Percentiles rank a stretch among this genome's conserved stretches.
phyloP scores from a whole-genome alignment of 257 asterid species.

The Rehmannia glutinosa region DNA sequence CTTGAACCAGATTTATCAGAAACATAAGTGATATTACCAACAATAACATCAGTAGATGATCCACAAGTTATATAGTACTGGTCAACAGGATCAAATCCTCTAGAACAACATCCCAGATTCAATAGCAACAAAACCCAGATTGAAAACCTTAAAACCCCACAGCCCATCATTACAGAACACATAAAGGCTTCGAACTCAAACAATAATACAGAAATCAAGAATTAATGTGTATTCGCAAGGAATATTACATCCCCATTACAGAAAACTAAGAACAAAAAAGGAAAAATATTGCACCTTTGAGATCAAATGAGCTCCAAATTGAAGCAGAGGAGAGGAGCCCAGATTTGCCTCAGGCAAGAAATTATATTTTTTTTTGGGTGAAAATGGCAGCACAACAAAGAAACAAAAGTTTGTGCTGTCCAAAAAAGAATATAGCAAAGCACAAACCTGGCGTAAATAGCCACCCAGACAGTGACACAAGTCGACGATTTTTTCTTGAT shows the following conservation, averaged over 20 bases:
- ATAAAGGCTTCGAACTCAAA: conserved; percentile 9
- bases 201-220: conserved; percentile 15
- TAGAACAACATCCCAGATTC: conserved; percentile 27
- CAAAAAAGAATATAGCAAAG: conserved; percentile 30
- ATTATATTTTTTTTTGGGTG: conserved; percentile 3
- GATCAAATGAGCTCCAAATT: conserved; percentile 29
- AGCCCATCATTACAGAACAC: conserved; percentile 28
- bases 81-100: conserved; percentile 50
- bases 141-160: conserved; percentile 30
- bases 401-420: conserved; percentile 22
- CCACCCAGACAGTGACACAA: conserved; percentile 19
- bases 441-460: conserved; percentile 21
- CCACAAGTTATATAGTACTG: conserved; percentile 55
- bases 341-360: conserved; percentile 17
- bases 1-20: conserved; percentile 56
- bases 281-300: conserved; percentile 37
- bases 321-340: conserved; percentile 13
- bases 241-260: conserved; percentile 23
- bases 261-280: conserved; percentile 4
- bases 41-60: conserved; percentile 37
- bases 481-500: neutral
- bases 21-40: conserved; percentile 46
- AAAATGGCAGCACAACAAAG: conserved; percentile 1
- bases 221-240: neutral
- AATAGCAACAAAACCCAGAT: conserved; percentile 42